Evolutionary conservation across 2,329 filamentous ascomycete genomes (phyloP).

Genomic region (Fusarium sp.): DNA sequence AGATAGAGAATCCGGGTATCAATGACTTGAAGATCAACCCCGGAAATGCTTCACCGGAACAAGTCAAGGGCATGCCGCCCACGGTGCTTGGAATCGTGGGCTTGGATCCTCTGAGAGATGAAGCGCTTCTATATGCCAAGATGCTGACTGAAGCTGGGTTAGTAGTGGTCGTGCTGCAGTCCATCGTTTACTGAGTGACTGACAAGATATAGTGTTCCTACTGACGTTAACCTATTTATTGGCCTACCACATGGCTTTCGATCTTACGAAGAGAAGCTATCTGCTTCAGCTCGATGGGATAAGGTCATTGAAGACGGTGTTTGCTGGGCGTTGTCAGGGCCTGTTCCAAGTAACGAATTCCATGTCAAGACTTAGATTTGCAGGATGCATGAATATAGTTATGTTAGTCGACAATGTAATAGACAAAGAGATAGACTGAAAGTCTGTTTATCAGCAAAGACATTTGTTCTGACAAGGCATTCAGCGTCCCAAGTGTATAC

Average conservation of each 20-base stretch:
- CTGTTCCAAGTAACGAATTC: not conserved
- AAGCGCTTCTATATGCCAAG: conserved; percentile 3
- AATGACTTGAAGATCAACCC: conserved; percentile 12
- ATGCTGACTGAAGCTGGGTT: conserved; percentile 11
- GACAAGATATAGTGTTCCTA: not conserved
- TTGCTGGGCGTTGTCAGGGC: not conserved
- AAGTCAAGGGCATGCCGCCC: conserved; percentile 4
- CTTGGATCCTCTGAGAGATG: not conserved
- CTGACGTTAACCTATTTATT: not conserved
- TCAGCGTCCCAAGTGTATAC: too few species aligned
- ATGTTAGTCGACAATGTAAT: too few species aligned
- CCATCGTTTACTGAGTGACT: rapidly evolving
- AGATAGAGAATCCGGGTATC: not conserved
- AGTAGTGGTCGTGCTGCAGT: not conserved
- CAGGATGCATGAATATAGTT: too few species aligned
- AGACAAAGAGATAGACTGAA: too few species aligned
- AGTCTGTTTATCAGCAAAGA: not conserved
- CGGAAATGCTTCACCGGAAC: not conserved
- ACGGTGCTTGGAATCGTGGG: conserved; percentile 4
- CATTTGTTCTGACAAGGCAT: too few species aligned
- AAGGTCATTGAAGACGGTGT: not conserved
- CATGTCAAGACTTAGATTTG: not conserved
- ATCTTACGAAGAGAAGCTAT: conserved; percentile 4
- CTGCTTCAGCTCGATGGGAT: conserved; percentile 9
- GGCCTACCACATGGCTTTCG: conserved; percentile 9